Evolutionary conservation across 352 stramenopile species (phyloP).

Genomic region (Globisporangium camurandrum): DNA sequence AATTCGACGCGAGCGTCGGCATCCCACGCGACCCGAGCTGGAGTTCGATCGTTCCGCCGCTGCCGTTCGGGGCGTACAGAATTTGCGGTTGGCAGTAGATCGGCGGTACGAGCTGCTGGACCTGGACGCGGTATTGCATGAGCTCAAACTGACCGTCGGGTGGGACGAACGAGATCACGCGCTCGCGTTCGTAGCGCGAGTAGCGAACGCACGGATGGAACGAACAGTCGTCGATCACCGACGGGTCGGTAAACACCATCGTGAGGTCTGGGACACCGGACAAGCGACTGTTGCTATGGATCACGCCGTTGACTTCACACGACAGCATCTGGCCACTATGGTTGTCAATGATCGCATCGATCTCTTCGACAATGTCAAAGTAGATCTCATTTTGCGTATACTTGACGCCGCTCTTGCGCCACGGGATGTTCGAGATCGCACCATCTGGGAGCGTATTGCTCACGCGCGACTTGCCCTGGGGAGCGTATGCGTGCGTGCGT

Average conservation of each 20-base stretch:
- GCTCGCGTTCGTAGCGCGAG: conserved; percentile 92
- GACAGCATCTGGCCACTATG: conserved; percentile 90
- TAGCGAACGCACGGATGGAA: conserved; percentile 99
- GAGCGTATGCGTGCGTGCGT: neutral
- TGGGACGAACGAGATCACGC: conserved; percentile 96
- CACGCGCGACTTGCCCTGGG: conserved; percentile 78
- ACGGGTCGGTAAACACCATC: conserved; percentile 94
- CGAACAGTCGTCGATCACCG: conserved; percentile 95
- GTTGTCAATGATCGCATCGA: conserved; percentile 95
- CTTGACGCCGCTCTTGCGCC: conserved; percentile 93
- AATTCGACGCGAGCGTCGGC: conserved; percentile 71
- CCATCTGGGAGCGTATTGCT: conserved; percentile 90
- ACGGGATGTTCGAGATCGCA: conserved; percentile 95
- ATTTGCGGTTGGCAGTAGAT: conserved; percentile 88
- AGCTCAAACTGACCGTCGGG: conserved; percentile 97
- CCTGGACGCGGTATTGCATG: conserved; percentile 83
- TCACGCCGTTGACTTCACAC: conserved; percentile 92
- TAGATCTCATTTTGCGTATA: conserved; percentile 99
- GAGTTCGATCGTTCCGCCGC: conserved; percentile 51
- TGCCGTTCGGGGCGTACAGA: conserved; percentile 66
- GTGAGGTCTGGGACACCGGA: conserved; percentile 96
- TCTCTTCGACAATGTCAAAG: conserved; percentile 97
- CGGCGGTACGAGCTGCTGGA: conserved; percentile 77
- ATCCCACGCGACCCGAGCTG: conserved; percentile 68
- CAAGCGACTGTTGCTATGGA: conserved; percentile 94